phyloP scores from a whole-genome alignment of 2,329 filamentous ascomycete species.

The Bipolaris gigantea region DNA sequence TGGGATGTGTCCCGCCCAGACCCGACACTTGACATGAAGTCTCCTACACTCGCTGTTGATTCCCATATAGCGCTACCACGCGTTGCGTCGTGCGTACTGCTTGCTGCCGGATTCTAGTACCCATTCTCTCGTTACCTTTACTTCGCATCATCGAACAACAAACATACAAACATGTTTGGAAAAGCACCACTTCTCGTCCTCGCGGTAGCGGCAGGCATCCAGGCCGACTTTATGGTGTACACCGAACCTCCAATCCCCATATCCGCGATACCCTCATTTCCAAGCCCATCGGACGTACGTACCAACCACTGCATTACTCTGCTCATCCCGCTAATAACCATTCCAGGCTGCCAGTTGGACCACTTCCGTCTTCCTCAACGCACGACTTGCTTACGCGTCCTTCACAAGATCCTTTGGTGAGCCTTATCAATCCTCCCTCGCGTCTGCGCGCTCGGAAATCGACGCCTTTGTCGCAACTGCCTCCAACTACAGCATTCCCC shows the following conservation, averaged over 20 bases:
- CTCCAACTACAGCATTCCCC: constrained; percentile 31
- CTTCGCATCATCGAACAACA: neutral
- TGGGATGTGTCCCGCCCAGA: constrained; percentile 4
- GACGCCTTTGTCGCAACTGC: constrained; percentile 27
- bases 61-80: neutral
- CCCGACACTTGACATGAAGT: neutral
- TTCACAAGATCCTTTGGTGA: constrained; percentile 27
- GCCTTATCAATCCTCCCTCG: constrained; percentile 30
- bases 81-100: neutral
- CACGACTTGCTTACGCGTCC: constrained; percentile 24
- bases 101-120: neutral
- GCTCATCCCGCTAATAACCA: constrained; percentile 1
- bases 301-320: neutral
- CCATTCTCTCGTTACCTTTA: neutral
- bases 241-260: constrained; percentile 37
- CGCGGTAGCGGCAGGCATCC: constrained; percentile 17
- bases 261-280: constrained; percentile 28
- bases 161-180: constrained; percentile 20
- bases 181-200: constrained; percentile 20
- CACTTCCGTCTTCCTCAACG: constrained; percentile 33
- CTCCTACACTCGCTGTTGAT: neutral
- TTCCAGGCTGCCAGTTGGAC: constrained; percentile 32
- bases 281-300: constrained; percentile 26
- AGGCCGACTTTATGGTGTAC: constrained; percentile 39
- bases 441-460: constrained; percentile 34